Percentiles rank a stretch among this genome's conserved stretches.
phyloP scores from a whole-genome alignment of 75 land plant genomes.

The Cryptomeria japonica region DNA sequence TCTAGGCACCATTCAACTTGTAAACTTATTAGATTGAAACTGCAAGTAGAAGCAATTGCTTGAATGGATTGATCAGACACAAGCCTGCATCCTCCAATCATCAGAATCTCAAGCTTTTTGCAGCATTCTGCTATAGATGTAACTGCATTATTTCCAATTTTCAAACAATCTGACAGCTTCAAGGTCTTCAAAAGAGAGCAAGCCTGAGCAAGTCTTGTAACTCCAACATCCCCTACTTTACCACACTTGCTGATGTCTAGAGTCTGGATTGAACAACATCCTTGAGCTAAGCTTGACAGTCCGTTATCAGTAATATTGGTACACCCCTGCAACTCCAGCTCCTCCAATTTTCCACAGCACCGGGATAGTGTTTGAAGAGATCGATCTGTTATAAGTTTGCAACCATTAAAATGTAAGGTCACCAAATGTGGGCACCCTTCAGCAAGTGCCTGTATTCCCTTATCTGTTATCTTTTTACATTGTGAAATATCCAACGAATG shows the following conservation, averaged over 20 bases:
- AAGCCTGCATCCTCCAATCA: constrained; percentile 77
- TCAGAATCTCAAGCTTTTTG: constrained; percentile 62
- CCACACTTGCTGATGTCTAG: constrained; percentile 78
- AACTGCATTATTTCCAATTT: constrained; percentile 59
- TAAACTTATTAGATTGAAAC: constrained; percentile 42
- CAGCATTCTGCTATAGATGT: constrained; percentile 53
- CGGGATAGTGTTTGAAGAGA: constrained; percentile 54
- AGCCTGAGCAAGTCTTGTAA: constrained; percentile 41
- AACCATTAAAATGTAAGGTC: constrained; percentile 51
- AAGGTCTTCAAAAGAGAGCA: constrained; percentile 50
- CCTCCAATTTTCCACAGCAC: constrained; percentile 57
- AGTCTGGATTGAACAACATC: constrained; percentile 50
- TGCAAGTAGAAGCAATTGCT: constrained; percentile 39
- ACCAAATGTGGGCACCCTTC: constrained; percentile 58
- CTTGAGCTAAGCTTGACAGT: constrained; percentile 48
- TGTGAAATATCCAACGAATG: constrained; percentile 69
- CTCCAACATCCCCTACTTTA: constrained; percentile 66
- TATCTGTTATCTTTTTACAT: constrained; percentile 79
- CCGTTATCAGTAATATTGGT: constrained; percentile 68
- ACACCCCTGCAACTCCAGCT: constrained; percentile 69
- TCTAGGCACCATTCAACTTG: constrained; percentile 77
- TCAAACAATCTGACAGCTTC: constrained; percentile 68
- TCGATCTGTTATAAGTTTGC: constrained; percentile 68
- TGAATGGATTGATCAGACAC: constrained; percentile 65
- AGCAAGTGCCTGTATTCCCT: constrained; percentile 62